Evolutionary conservation across 2,329 filamentous ascomycete species (phyloP), one percentile per base, ranked within the genome.

Genomic region (Nigrograna mackinnonii): DNA sequence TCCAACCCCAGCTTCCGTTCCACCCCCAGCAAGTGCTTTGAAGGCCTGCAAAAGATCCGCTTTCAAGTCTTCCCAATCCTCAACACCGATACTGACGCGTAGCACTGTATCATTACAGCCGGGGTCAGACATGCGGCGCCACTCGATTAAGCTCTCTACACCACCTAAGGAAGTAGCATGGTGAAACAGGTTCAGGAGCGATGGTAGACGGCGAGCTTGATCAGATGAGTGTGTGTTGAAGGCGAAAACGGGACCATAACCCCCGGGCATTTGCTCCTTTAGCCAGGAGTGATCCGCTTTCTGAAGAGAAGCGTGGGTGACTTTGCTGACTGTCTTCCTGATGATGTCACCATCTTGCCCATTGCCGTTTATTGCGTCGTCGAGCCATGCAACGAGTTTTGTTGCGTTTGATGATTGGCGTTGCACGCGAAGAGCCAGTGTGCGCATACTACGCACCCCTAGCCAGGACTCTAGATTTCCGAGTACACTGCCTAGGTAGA

Each of bases 121-220:
- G 3, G 70, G 58, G 74, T 99, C 94, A 45, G 84, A 86, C 89
- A 99, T 94, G 35, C 87, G 82, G 45, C 94, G 79, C 94, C 94
- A 99, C 79, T 99, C 94, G 56, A 99, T 91, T 74, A 97, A 71
- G 61, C 89, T 94, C 79, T 97, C 94, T 7, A 97, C 90, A 4
- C 94, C 92, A 2, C 94, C 94, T 20, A 97, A 71, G 67, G 89
- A 95, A 2, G 94, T 99, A 5, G 94, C 94, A 69, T 99, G 94
- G 57, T 96, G 89, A 74, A 97, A 97, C 33, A 96, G 78, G 2
- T 76, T 65, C 64, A 97, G 71, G 67, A 88, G 87, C 60, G 85
- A 87, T 3, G 94, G 94, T 50, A 99, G 70, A 21, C 74, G 68
- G 52, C 78, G 80, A 3, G 94, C 91, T 38, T 79, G 62, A 1